Base-by-base conservation (phyloP, 768 basidiomycete species). In the Rhodotorula babjevae region DNA sequence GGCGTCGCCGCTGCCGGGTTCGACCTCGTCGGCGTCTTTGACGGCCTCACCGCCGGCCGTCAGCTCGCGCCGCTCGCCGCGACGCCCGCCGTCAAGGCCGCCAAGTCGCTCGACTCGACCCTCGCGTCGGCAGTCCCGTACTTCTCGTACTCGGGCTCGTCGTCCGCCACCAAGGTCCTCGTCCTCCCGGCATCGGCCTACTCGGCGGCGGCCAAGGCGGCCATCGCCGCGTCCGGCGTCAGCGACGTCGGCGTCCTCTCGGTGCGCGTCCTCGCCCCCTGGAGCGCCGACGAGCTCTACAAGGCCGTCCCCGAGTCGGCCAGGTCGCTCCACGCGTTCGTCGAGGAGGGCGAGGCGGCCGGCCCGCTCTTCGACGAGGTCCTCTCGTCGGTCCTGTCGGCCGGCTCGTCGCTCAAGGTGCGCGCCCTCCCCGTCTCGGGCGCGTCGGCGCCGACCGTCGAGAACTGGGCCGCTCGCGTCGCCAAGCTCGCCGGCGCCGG, bases 21-120 rank as follows among this genome's bases (percentile, higher is more conserved):
- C 55, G 91, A 95, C 81, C 87, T 91, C 68, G 85, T 93, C 67
- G 93, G 97, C 80, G 82, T 97, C 55, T 93, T 98, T 79, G 93
- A 98, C 81, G 91, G 95, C 77, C 85, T 90, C 78, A 87, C 87
- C 72, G 84, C 87, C 46, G 84, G 88, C 47, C 88, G 95, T 36
- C 93, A 98, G 82, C 82, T 86, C 47, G 85, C 87, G 65, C 78
- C 84, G 47, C 81, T 87, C 50, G 77, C 81, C 40, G 84, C 84
- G 16, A 66, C 84, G 4, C 77, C 84, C 25, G 74, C 81, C 10
- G 71, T 80, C 0, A 81, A 82, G 33, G 77, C 80, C 1, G 74
- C 80, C 31, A 70, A 72, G 67, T 72, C 82, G 25, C 77, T 89
- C 61, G 79, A 83, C 25, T 85, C 87, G 10, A 84, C 86, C 11